These are phyloP conservation scores for Neoboletus subvelutipes DNA, from an alignment of 768 basidiomycete species.

Conservation along the genomic window DNA sequence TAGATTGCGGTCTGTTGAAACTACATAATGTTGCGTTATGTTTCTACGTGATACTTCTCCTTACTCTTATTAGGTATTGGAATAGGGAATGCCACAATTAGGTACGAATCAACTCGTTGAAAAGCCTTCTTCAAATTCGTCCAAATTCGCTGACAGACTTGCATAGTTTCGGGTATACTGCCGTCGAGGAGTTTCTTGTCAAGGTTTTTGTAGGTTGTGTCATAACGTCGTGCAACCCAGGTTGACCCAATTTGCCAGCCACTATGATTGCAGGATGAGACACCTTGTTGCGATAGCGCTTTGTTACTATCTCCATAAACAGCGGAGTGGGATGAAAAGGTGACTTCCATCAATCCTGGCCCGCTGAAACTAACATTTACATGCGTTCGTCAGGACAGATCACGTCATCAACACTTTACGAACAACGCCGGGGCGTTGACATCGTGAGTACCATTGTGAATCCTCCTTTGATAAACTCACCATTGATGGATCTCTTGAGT, in stretches of 20 bases:
- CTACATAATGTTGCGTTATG: no score
- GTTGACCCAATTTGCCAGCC: not conserved
- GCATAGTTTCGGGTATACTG: conserved; percentile 3
- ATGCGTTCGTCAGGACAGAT: no score
- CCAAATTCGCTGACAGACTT: no score
- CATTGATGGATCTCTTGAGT: no score
- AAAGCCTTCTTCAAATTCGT: not conserved
- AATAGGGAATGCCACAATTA: conserved; percentile 1
- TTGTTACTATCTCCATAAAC: conserved; percentile 7
- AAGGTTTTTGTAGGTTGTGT: not conserved
- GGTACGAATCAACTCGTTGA: not conserved
- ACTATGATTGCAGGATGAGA: not conserved
- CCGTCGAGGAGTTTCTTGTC: not conserved
- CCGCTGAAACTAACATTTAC: no score
- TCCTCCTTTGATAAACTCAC: no score
- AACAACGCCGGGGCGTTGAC: no score
- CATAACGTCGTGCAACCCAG: not conserved
- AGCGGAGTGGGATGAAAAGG: conserved; percentile 12
- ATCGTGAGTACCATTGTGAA: no score
- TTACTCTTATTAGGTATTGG: conserved; percentile 10
- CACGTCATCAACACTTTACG: no score
- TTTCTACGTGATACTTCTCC: no score
- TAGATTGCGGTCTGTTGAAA: no score
- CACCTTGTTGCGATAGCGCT: no score
- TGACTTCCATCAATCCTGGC: not conserved